Evolutionary conservation across 805 yeast species (phyloP).

Genomic region (Lachancea sp.): DNA sequence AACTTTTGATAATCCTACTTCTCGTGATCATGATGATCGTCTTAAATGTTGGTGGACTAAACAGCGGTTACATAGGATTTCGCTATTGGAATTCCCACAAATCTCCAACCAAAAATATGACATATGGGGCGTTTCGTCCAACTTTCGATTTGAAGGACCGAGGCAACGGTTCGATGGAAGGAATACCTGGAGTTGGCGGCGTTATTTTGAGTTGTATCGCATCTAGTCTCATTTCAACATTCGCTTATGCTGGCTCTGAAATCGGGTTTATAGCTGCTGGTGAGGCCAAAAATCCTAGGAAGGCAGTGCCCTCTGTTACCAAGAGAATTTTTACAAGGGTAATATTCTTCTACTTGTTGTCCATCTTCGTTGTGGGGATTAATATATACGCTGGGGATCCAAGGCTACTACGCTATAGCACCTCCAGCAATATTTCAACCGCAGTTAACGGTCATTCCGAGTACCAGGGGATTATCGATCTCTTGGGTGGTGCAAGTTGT

Average conservation of each 20-base stretch:
- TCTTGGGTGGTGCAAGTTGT: constrained; percentile 13
- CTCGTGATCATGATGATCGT: constrained; percentile 60
- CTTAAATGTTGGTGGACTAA: constrained; percentile 47
- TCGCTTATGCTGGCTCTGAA: constrained; percentile 73
- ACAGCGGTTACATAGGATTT: constrained; percentile 47
- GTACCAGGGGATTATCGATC: constrained; percentile 6
- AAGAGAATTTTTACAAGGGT: constrained; percentile 66
- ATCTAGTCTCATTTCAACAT: constrained; percentile 56
- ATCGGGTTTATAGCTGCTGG: constrained; percentile 75
- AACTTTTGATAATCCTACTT: constrained; percentile 47
- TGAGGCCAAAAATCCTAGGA: constrained; percentile 70
- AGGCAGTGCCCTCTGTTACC: constrained; percentile 67
- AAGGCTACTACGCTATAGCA: constrained; percentile 49
- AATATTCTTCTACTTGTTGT: constrained; percentile 54
- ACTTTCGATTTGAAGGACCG: constrained; percentile 54
- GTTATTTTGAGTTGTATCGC: constrained; percentile 51
- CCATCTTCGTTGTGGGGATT: constrained; percentile 61
- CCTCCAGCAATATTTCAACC: constrained; percentile 14
- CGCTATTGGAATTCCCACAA: constrained; percentile 55
- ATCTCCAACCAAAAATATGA: constrained; percentile 33
- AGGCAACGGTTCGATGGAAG: constrained; percentile 46
- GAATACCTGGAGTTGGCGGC: constrained; percentile 56
- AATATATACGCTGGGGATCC: constrained; percentile 74
- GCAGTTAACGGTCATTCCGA: constrained; percentile 1
- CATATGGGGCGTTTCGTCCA: constrained; percentile 68